Evolutionary conservation across 2,329 filamentous ascomycete species (phyloP).

Genomic region (Ophiostoma sp.): DNA sequence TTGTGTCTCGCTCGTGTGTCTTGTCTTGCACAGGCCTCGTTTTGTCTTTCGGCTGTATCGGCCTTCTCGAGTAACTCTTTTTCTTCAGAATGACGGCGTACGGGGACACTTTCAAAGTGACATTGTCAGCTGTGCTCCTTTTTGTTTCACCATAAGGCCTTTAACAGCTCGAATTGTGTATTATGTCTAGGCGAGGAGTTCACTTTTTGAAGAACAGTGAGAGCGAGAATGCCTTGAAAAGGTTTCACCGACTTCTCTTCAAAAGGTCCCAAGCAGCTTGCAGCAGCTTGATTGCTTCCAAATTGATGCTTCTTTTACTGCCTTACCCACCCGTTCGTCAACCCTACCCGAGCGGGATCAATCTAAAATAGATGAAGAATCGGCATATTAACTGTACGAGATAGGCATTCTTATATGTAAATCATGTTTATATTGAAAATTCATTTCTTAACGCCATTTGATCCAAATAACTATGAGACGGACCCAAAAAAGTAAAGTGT

Average conservation of each 20-base stretch:
- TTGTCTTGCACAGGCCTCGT: not conserved
- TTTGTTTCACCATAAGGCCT: not conserved
- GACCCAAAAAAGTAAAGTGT: not conserved
- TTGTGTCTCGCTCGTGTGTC: not conserved
- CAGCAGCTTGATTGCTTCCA: not conserved
- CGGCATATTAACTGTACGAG: not conserved
- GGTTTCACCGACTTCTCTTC: not conserved
- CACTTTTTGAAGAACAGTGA: not conserved
- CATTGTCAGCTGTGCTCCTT: not conserved
- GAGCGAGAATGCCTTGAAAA: not conserved
- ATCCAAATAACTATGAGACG: not conserved
- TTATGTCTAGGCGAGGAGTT: not conserved
- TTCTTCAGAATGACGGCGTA: not conserved
- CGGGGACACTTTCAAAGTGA: not conserved
- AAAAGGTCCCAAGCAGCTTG: not conserved
- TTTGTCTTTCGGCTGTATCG: not conserved
- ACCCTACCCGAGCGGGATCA: not conserved
- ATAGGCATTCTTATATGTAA: not conserved
- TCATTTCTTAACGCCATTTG: not conserved
- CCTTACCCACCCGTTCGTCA: not conserved
- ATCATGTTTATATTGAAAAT: not conserved
- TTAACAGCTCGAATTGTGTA: not conserved
- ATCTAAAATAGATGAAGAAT: slow-evolving; percentile 2
- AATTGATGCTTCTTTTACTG: not conserved
- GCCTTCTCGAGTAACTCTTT: not conserved